Percentiles rank a stretch among this genome's conserved stretches.
phyloP scores from a whole-genome alignment of 805 yeast species.

The Teunomyces lycoperdinae region DNA sequence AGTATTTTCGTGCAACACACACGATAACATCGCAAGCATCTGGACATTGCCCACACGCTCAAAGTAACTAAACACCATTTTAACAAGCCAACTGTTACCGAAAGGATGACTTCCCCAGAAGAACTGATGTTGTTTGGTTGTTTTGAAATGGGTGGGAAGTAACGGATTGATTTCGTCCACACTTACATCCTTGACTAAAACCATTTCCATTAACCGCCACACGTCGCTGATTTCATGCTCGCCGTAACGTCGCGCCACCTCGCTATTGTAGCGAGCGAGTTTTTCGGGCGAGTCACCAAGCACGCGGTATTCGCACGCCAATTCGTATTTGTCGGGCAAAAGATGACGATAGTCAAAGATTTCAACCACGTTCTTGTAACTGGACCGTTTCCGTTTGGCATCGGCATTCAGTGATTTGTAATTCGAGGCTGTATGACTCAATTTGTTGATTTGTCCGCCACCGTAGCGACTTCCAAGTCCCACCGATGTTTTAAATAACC shows the following conservation, averaged over 20 bases:
- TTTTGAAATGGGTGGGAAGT: constrained; percentile 6
- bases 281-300: constrained; percentile 62
- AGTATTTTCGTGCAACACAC: constrained; percentile 55
- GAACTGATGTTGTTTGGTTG: constrained; percentile 23
- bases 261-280: constrained; percentile 66
- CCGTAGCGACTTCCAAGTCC: constrained; percentile 36
- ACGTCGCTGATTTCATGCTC: constrained; percentile 63
- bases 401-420: constrained; percentile 39
- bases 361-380: constrained; percentile 51
- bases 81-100: constrained; percentile 66
- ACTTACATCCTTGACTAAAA: constrained; percentile 42
- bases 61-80: constrained; percentile 59
- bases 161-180: constrained; percentile 13
- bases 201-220: constrained; percentile 62
- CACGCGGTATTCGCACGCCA: constrained; percentile 65
- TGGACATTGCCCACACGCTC: constrained; percentile 69
- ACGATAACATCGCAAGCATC: constrained; percentile 86
- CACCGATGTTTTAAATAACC: constrained; percentile 41
- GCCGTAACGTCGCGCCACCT: constrained; percentile 64
- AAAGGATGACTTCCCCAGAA: constrained; percentile 83
- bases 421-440: constrained; percentile 39
- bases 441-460: constrained; percentile 22
- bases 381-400: constrained; percentile 19
- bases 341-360: constrained; percentile 64
- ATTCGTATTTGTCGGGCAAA: constrained; percentile 70